Evolutionary conservation across 2,329 filamentous ascomycete species (phyloP).

Genomic region (Coniosporium uncinatum): DNA sequence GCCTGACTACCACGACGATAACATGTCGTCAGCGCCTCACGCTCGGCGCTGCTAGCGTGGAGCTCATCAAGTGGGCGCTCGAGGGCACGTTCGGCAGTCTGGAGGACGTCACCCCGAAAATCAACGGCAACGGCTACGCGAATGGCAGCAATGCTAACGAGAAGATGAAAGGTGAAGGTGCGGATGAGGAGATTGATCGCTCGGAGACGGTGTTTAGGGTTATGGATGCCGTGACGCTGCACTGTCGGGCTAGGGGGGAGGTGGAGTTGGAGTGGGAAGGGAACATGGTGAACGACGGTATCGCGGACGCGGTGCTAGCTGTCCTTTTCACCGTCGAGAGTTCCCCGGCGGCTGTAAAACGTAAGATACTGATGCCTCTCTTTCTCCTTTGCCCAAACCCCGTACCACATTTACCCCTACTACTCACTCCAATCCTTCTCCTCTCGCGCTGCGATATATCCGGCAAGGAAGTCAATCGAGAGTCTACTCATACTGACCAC

Average conservation of each 20-base stretch:
- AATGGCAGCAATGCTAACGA: conserved; percentile 13
- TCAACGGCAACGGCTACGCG: conserved; percentile 21
- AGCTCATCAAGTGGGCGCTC: conserved; percentile 89
- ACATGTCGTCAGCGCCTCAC: conserved; percentile 88
- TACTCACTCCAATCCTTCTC: neutral
- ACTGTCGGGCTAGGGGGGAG: conserved; percentile 51
- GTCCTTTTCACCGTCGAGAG: conserved; percentile 90
- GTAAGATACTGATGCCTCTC: conserved; percentile 55
- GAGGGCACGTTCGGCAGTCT: conserved; percentile 92
- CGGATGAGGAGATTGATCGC: conserved; percentile 58
- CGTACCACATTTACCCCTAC: neutral
- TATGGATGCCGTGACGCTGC: conserved; percentile 89
- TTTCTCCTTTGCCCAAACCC: neutral
- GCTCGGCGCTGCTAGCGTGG: conserved; percentile 81
- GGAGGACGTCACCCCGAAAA: conserved; percentile 18
- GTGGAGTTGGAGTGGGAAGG: conserved; percentile 96
- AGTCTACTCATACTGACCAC: neutral
- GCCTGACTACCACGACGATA: conserved; percentile 93
- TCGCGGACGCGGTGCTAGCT: conserved; percentile 95
- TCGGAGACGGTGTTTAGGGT: conserved; percentile 49
- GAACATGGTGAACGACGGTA: conserved; percentile 95
- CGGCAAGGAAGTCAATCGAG: too few species aligned
- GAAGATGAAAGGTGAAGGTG: conserved; percentile 41
- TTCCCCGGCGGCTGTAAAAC: conserved; percentile 90
- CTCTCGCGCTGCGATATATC: neutral